Evolutionary conservation across 805 yeast genomes (phyloP).

Genomic region (Wickerhamomyces mucosus): DNA sequence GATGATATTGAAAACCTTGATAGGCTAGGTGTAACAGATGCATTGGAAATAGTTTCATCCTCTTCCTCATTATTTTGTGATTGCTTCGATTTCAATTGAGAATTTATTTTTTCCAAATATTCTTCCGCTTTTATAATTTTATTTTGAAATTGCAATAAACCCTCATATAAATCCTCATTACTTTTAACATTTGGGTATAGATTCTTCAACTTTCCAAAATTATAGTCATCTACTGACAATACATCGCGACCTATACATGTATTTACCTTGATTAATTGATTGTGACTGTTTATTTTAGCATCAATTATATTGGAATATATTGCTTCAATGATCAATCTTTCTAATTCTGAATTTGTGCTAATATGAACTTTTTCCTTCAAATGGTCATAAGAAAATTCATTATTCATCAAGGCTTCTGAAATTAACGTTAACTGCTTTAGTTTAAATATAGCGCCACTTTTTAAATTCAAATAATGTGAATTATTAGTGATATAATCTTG

Average conservation of each 20-base stretch:
- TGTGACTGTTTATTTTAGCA: conserved; percentile 13
- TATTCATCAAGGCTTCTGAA: conserved; percentile 11
- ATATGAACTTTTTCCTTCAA: conserved; percentile 7
- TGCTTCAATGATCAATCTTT: conserved; percentile 15
- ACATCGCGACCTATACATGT: conserved; percentile 19
- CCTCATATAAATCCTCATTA: conserved; percentile 7
- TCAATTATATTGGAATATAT: conserved; percentile 11
- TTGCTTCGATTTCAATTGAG: not conserved
- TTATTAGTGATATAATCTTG: conserved; percentile 8
- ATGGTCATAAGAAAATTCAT: conserved; percentile 9
- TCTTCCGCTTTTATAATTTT: conserved; percentile 9
- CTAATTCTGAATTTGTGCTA: conserved; percentile 7
- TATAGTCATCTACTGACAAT: conserved; percentile 7
- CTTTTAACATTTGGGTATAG: conserved; percentile 4
- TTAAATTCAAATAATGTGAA: conserved; percentile 8
- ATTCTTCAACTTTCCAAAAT: conserved; percentile 1
- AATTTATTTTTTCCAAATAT: conserved; percentile 5
- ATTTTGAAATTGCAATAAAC: conserved; percentile 7
- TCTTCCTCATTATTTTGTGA: too few relatives aligned
- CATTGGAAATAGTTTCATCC: too few relatives aligned
- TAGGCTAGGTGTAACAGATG: too few relatives aligned
- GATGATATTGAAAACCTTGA: too few relatives aligned
- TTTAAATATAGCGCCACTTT: conserved; percentile 9
- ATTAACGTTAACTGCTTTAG: conserved; percentile 14
- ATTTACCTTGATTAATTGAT: conserved; percentile 10